These are phyloP conservation scores for Aspergillus sp. DNA, from an alignment of 2,329 filamentous ascomycete species.

Conservation along the genomic window DNA sequence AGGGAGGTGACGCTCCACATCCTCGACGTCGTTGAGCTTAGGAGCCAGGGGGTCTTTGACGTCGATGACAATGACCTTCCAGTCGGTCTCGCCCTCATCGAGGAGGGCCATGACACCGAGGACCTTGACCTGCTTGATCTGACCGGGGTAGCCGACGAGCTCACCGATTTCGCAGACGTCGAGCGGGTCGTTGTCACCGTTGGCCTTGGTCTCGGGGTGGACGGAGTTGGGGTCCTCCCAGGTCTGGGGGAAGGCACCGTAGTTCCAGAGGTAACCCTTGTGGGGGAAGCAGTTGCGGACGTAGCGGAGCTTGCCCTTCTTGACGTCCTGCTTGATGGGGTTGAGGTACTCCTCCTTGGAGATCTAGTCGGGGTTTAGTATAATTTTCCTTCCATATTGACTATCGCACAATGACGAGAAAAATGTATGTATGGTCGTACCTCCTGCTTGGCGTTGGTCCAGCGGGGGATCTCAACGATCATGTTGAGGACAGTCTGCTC, in stretches of 20 bases:
- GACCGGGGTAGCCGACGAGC: conserved; percentile 90
- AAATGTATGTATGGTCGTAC: conserved; percentile 51
- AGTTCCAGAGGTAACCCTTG: conserved; percentile 99
- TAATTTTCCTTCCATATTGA: no score
- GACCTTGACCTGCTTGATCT: conserved; percentile 99
- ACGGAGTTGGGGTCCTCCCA: conserved; percentile 97
- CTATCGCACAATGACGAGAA: no score
- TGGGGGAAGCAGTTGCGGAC: conserved; percentile 99
- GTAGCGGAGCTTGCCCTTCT: conserved; percentile 99
- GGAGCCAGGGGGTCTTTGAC: conserved; percentile 93
- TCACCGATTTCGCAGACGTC: conserved; percentile 99
- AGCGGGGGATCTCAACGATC: conserved; percentile 98
- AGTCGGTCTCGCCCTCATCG: conserved; percentile 99
- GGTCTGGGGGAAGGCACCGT: conserved; percentile 98
- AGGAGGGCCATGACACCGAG: conserved; percentile 98
- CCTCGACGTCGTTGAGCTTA: conserved; percentile 98
- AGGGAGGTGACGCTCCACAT: conserved; percentile 96
- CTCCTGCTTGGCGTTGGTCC: conserved; percentile 99
- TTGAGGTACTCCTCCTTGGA: conserved; percentile 98
- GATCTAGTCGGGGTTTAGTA: conserved; percentile 60
- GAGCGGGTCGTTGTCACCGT: conserved; percentile 98
- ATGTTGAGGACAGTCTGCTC: conserved; percentile 98
- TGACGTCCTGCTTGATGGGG: conserved; percentile 98
- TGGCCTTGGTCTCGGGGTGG: conserved; percentile 99
- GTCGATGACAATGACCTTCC: conserved; percentile 99